A percentile compares a stretch with the other conserved stretches of the same genome.
Evolutionary conservation across 345 rosid genomes (phyloP).

Genomic region (Garcia nutans): DNA sequence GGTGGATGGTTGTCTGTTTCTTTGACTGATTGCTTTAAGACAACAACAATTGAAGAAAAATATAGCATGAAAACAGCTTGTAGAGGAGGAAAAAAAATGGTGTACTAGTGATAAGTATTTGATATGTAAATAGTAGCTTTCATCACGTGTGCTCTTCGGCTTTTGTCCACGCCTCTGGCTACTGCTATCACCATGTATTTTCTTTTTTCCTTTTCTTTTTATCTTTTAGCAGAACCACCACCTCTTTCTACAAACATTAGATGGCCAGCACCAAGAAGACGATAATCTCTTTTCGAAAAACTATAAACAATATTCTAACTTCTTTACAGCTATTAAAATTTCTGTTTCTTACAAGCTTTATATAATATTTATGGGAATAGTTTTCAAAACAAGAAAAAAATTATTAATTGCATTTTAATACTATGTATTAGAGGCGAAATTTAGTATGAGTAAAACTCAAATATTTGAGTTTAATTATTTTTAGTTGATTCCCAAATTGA

Average conservation of each 20-base stretch:
- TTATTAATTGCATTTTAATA: too few species aligned
- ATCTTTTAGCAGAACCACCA: background rate
- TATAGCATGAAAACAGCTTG: background rate
- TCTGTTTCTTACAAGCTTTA: too few species aligned
- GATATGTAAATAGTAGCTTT: constrained; percentile 5
- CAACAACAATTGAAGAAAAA: background rate
- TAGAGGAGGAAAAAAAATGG: background rate
- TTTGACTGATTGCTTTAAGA: constrained; percentile 36
- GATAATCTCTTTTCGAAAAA: background rate
- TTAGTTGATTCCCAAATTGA: too few species aligned
- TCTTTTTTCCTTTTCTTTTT: background rate
- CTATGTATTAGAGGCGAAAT: too few species aligned
- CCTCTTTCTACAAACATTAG: too few species aligned
- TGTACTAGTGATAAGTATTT: background rate
- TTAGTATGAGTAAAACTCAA: too few species aligned
- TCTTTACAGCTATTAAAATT: background rate
- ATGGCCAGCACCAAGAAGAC: background rate
- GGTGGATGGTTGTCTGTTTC: constrained; percentile 36
- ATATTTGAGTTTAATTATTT: too few species aligned
- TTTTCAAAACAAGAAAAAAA: too few species aligned
- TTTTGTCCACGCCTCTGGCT: constrained; percentile 9
- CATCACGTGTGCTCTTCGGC: constrained; percentile 31
- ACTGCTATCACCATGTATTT: background rate
- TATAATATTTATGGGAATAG: too few species aligned
- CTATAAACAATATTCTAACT: background rate